A percentile compares a stretch with the other conserved stretches of the same genome.
These are phyloP conservation scores for Pyrenochaeta sp. DNA, from an alignment of 2,329 filamentous ascomycete genomes.

Conservation along the genomic window DNA sequence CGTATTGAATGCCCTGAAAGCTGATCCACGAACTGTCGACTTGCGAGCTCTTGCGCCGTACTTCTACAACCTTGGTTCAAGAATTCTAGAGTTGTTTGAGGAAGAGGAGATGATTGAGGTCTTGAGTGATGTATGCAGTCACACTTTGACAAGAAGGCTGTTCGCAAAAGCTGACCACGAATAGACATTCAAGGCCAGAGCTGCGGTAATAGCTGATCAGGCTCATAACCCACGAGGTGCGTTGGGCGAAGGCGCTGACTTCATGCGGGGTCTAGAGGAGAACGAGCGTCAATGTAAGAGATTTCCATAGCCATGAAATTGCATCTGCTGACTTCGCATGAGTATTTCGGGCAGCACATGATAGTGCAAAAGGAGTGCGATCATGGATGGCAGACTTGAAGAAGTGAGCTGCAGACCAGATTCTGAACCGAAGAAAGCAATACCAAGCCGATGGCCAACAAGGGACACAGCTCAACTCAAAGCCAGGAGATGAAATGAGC, in stretches of 20 bases:
- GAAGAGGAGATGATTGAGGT: conserved; percentile 80
- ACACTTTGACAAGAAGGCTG: neutral
- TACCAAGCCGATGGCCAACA: neutral
- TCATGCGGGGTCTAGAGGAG: conserved; percentile 87
- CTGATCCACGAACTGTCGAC: conserved; percentile 86
- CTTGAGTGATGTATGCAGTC: conserved; percentile 52
- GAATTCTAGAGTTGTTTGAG: conserved; percentile 90
- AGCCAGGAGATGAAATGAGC: neutral
- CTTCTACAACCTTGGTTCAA: conserved; percentile 85
- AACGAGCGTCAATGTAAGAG: conserved; percentile 76
- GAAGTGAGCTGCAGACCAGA: conserved; percentile 35
- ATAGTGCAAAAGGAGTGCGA: conserved; percentile 56
- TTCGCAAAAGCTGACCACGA: neutral
- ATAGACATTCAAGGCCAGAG: conserved; percentile 80
- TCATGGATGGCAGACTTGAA: conserved; percentile 56
- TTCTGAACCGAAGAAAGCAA: neutral
- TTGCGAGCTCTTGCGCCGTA: conserved; percentile 83
- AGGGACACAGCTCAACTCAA: neutral
- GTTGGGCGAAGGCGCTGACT: conserved; percentile 74
- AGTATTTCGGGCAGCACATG: conserved; percentile 60
- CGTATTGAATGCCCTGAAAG: conserved; percentile 89
- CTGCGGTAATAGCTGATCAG: conserved; percentile 85
- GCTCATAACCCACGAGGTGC: conserved; percentile 84
- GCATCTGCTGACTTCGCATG: conserved; percentile 7
- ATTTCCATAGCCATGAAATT: conserved; percentile 7